A percentile compares a stretch with the other conserved stretches of the same genome.
phyloP scores from a whole-genome alignment of 225 moss, liverwort and hornwort species.

The Climacium dendroides region DNA sequence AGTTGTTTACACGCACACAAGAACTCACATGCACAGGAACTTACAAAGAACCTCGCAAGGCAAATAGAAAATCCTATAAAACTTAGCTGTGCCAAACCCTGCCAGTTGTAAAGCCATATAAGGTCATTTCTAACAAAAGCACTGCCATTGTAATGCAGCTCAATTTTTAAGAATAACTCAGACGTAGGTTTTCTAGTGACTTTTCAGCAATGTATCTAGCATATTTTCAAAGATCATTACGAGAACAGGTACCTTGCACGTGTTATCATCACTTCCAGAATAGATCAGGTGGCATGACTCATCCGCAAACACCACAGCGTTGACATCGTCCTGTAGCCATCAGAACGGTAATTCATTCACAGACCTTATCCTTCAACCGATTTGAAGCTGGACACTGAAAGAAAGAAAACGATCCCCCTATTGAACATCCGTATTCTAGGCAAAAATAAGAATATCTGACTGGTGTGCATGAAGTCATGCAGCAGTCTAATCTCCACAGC shows the following conservation, averaged over 20 bases:
- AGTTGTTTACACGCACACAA: neutral
- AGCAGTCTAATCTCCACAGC: neutral
- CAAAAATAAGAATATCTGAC: neutral
- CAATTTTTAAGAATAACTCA: neutral
- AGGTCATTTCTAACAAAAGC: neutral
- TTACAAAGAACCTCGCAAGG: neutral
- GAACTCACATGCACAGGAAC: neutral
- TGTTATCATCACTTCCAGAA: slow-evolving; percentile 86
- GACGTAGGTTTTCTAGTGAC: neutral
- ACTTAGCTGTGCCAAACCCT: neutral
- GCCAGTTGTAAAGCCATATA: neutral
- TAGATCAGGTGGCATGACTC: slow-evolving; percentile 64
- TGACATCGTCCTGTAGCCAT: slow-evolving; percentile 74
- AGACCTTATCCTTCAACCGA: neutral
- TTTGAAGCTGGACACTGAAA: neutral
- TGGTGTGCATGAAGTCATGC: neutral
- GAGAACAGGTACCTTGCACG: slow-evolving; percentile 49
- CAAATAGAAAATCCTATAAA: neutral
- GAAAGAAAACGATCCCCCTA: neutral
- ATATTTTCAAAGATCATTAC: neutral
- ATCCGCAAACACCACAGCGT: slow-evolving; percentile 88
- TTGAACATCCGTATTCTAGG: neutral
- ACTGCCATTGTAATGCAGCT: neutral
- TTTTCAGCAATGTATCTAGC: neutral
- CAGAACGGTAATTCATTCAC: neutral